phyloP scores from a whole-genome alignment of 139 green algal species.

The Volvox reticuliferus region DNA sequence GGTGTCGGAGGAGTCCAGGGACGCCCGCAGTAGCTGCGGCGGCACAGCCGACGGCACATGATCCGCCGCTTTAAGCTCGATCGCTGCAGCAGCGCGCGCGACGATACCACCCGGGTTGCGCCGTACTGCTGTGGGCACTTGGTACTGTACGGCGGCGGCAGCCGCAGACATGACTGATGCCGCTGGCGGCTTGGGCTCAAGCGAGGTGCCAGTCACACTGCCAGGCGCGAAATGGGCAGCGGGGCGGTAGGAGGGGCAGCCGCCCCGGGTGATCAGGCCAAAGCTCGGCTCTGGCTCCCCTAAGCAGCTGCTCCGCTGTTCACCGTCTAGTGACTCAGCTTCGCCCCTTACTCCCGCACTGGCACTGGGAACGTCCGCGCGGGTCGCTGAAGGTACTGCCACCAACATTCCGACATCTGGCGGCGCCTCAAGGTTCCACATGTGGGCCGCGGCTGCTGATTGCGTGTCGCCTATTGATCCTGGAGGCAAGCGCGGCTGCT shows the following conservation, averaged over 20 bases:
- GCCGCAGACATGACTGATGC: not conserved
- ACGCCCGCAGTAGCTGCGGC: not conserved
- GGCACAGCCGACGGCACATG: not conserved
- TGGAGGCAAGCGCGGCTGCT: too few species aligned
- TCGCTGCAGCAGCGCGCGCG: constrained; percentile 24
- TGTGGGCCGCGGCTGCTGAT: too few species aligned
- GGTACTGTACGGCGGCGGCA: too few species aligned
- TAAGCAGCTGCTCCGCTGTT: not conserved
- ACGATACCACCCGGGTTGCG: constrained; percentile 25
- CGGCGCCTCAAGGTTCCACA: not conserved
- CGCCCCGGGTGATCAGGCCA: not conserved
- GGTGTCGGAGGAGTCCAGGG: not conserved
- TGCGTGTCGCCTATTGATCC: too few species aligned
- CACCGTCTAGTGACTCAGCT: not conserved
- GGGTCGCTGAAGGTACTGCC: not conserved
- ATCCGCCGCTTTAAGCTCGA: not conserved
- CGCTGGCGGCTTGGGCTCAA: not conserved
- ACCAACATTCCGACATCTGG: not conserved
- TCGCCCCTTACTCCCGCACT: not conserved
- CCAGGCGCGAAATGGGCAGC: constrained; percentile 15
- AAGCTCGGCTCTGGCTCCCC: too few species aligned
- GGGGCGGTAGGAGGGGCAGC: constrained; percentile 27
- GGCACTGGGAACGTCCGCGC: too few species aligned
- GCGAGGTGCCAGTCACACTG: not conserved
- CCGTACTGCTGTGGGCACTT: too few species aligned